Evolutionary conservation across 2,329 filamentous ascomycete species (phyloP).

Genomic region (Monilinia vaccinii-corymbosi): DNA sequence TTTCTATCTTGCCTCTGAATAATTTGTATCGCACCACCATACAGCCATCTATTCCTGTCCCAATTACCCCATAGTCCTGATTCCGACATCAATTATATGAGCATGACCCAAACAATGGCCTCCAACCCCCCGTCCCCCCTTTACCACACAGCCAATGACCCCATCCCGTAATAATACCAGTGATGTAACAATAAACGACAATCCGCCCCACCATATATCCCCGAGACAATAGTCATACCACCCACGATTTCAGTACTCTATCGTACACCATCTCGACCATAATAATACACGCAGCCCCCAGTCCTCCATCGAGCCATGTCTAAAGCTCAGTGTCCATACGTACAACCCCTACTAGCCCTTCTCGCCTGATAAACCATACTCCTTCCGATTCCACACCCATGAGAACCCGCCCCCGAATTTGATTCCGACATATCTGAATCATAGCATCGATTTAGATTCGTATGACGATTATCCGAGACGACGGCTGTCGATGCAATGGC

Average conservation of each 20-base stretch:
- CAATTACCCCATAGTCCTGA: background rate
- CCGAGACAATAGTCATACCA: background rate
- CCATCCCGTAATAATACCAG: background rate
- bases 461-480: slow-evolving; percentile 16
- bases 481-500: slow-evolving; percentile 27
- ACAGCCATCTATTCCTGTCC: background rate
- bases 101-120: background rate
- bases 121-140: background rate
- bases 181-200: background rate
- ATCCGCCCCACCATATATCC: background rate
- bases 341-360: slow-evolving; percentile 19
- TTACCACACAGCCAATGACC: background rate
- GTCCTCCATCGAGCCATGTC: background rate
- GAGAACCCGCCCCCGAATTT: slow-evolving; percentile 16
- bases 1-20: background rate
- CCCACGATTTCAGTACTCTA: background rate
- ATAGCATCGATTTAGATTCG: slow-evolving; percentile 8
- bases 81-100: background rate
- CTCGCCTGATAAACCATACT: slow-evolving; percentile 22
- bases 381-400: slow-evolving; percentile 19
- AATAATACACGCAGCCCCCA: background rate
- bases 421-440: slow-evolving; percentile 11
- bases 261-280: slow-evolving; percentile 2
- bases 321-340: background rate
- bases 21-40: background rate